Base-by-base conservation (phyloP, 305 asterid genomes). In the Solanum hybrid region DNA sequence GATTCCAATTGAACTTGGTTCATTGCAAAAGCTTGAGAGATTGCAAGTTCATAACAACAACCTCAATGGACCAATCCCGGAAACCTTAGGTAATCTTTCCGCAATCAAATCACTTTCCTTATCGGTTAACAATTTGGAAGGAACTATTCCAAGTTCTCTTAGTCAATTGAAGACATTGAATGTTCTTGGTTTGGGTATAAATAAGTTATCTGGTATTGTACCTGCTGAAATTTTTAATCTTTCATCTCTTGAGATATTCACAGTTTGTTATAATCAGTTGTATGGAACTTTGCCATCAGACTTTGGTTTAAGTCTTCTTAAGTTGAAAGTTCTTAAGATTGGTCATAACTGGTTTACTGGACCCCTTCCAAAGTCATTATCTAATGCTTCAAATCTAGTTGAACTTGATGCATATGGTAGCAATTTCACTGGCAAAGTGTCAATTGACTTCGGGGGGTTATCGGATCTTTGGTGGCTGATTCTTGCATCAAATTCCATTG, bases 351-450 rank as follows among this genome's bases (percentile, higher is more conserved):
- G 82, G 89, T 89, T 91, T 4, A 88, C 89, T 22, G 94, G 94
- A 24, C 38, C 86, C 31, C 88, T 91, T 56, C 94, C 94, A 10
- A 45, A 27, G 56, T 93, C 94, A 34, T 66, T 92, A 11, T 89
- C 92, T 5, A 93, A 93, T 88, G 91, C 93, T 89, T 91, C 94
- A 29, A 93, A 89, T 77, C 94, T 93, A 8, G 90, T 85, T 31
- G 89, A 87, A 56, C 60, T 92, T 35, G 93, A 91, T 51, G 42
- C 79, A 24, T 78, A 85, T 22, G 91, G 88, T 13, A 91, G 87
- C 73, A 36, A 64, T 19, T 90, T 93, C 38, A 66, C 85, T 10
- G 93, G 93, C 34, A 86, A 81, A 72, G 34, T 91, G 32, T 85
- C 87, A 7, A 90, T 90, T 27, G 91, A 92, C 78, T 89, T 92